Evolutionary conservation across 306 rosid species (phyloP), one percentile per base, ranked within the genome.

Genomic region (Rubus idaeus): DNA sequence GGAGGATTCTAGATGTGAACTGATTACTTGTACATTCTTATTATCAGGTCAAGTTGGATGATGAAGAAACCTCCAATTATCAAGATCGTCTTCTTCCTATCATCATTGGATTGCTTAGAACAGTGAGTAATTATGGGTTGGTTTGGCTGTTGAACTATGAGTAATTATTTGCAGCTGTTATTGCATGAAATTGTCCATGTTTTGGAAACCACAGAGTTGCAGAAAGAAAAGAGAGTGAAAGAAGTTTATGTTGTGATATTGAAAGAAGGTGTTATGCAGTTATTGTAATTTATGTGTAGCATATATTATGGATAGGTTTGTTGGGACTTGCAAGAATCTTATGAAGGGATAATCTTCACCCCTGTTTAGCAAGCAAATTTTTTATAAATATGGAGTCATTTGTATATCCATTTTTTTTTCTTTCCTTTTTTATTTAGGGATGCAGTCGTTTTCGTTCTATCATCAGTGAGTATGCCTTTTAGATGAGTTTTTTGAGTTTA

Each of bases 91-190:
- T 96, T 86, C 98, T 96, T 77, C 99, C 99, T 70, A 80, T 87
- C 68, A 90, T 89, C 50, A 88, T 96, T 86, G 99, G 99, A 84
- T 84, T 96, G 91, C 99, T 96, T 56, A 92, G 98, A 91, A 96
- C 98, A 1, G 99, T 96, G 87, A 92, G 99, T 89, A 73, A 42
- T 42, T 45, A 23, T 40, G 56, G 65, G 20, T 20, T 18, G 7
- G 4, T 44, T 67, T 17, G 21, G 60, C 60, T 7, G 23, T 1
- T n/a, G 17, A 42, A 20, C 37, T 16, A 41, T 1, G 8, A 65
- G 23, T 65, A 14, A 17, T 18, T 40, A 65, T 8, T 37, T 65
- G 35, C 63, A 2, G 63, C 26, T 55, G 23, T 73, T 73, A 65
- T 57, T 80, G 47, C 4, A 1, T 18, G 20, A 50, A 40, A 35